Conservation (phyloP, 768 basidiomycete species). For the Lactarius hengduanensis region DNA sequence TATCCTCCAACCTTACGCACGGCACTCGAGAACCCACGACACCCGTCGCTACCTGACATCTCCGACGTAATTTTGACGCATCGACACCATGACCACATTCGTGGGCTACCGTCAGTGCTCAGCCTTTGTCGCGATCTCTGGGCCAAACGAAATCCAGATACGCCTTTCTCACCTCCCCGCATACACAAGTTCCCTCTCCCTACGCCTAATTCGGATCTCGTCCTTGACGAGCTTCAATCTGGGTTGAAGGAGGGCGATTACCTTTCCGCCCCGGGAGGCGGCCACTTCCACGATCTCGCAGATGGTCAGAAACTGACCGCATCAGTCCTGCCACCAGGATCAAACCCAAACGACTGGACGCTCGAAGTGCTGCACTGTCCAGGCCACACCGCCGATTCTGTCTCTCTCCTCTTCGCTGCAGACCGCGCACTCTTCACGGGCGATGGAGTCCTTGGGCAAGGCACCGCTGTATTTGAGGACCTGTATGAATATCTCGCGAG, state of each 20-base stretch:
- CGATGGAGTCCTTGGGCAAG: conserved; percentile 88
- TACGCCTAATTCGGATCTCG: conserved; percentile 34
- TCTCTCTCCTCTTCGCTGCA: conserved; percentile 65
- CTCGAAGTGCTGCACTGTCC: conserved; percentile 81
- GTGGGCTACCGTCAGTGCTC: conserved; percentile 72
- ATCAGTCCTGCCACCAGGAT: conserved; percentile 27
- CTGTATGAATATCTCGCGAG: conserved; percentile 66
- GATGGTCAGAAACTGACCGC: conserved; percentile 54
- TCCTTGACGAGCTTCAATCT: conserved; percentile 42
- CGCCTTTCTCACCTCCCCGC: conserved; percentile 61
- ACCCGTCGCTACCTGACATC: conserved; percentile 52
- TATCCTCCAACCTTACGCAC: conserved; percentile 68
- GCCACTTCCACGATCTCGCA: conserved; percentile 54
- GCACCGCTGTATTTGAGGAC: conserved; percentile 87
- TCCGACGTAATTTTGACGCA: conserved; percentile 93
- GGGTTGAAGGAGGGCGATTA: conserved; percentile 47
- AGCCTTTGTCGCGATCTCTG: conserved; percentile 62
- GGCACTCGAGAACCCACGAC: conserved; percentile 47
- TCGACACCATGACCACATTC: conserved; percentile 84
- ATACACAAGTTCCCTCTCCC: conserved; percentile 69
- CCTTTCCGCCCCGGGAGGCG: conserved; percentile 42
- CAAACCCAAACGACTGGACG: conserved; percentile 29
- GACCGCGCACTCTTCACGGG: conserved; percentile 84
- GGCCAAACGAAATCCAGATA: conserved; percentile 41
- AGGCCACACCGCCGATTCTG: conserved; percentile 87